A percentile compares a stretch with the other conserved stretches of the same genome.
phyloP scores from a whole-genome alignment of 768 basidiomycete species.

The Dendrothele bispora region DNA sequence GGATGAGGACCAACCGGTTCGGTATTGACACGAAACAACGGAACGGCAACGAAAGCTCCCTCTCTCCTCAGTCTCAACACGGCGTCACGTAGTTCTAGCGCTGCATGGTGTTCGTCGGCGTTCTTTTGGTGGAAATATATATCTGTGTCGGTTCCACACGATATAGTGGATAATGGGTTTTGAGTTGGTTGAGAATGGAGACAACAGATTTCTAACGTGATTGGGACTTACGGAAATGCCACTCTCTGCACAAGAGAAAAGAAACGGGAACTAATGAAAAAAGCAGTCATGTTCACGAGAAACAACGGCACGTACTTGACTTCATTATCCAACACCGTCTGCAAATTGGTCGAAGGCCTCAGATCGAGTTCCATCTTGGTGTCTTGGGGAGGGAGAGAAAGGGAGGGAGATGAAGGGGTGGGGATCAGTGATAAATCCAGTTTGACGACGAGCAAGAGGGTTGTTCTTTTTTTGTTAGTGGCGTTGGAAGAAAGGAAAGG shows the following conservation, averaged over 20 bases:
- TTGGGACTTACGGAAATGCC: slow-evolving; percentile 71
- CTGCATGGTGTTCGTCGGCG: slow-evolving; percentile 57
- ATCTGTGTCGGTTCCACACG: too few relatives aligned
- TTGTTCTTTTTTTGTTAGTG: too few relatives aligned
- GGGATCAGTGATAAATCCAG: too few relatives aligned
- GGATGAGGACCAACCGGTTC: slow-evolving; percentile 76
- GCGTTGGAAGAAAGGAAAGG: too few relatives aligned
- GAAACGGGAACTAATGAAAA: background rate
- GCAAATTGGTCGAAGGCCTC: slow-evolving; percentile 1
- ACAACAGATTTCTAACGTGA: too few relatives aligned
- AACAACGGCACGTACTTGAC: slow-evolving; percentile 3
- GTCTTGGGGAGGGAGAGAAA: too few relatives aligned
- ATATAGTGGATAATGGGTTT: background rate
- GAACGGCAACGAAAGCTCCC: slow-evolving; percentile 80
- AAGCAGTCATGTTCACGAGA: too few relatives aligned
- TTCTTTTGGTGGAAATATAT: slow-evolving; percentile 80
- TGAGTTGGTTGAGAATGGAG: slow-evolving; percentile 1
- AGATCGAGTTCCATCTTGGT: slow-evolving; percentile 4
- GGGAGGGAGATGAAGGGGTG: too few relatives aligned
- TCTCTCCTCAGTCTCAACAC: slow-evolving; percentile 69
- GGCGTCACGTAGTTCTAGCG: slow-evolving; percentile 68
- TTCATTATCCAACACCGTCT: slow-evolving; percentile 3
- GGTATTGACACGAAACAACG: slow-evolving; percentile 68
- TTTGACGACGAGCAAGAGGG: too few relatives aligned
- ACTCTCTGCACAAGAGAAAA: slow-evolving; percentile 48